phyloP scores from a whole-genome alignment of 345 rosid species.

The Viola odorata region DNA sequence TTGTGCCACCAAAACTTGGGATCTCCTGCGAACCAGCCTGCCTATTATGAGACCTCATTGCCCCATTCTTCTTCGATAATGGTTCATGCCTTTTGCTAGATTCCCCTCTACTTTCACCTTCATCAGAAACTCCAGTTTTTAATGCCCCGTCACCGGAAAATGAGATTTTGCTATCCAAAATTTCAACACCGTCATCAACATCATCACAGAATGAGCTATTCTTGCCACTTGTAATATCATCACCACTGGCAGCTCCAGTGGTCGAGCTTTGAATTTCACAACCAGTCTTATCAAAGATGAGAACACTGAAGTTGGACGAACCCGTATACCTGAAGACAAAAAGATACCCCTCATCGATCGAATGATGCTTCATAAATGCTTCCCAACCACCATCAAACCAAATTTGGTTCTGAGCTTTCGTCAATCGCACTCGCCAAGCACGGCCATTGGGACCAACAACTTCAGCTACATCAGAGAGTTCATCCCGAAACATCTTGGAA shows the following conservation, averaged over 20 bases:
- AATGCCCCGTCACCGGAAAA: neutral
- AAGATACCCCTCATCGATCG: conserved; percentile 27
- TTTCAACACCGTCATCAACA: neutral
- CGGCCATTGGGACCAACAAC: conserved; percentile 28
- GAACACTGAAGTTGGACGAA: conserved; percentile 28
- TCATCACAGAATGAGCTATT: neutral
- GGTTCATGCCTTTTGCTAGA: conserved; percentile 12
- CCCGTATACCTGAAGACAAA: conserved; percentile 34
- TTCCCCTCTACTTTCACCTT: neutral
- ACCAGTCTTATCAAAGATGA: conserved; percentile 29
- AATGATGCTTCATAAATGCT: conserved; percentile 29
- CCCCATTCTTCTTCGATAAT: conserved; percentile 14
- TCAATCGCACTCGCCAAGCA: conserved; percentile 31
- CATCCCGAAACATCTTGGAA: conserved; percentile 25
- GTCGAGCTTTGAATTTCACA: conserved; percentile 32
- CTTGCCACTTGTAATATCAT: conserved; percentile 6
- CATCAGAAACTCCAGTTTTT: neutral
- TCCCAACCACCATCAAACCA: conserved; percentile 46
- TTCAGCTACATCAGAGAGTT: conserved; percentile 31
- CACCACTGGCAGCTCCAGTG: neutral
- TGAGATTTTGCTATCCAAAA: neutral
- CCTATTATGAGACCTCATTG: neutral
- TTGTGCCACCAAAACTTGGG: neutral
- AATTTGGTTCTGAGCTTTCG: conserved; percentile 16
- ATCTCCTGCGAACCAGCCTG: neutral